Evolutionary conservation across 257 asterid species (phyloP).

Genomic region (Avicennia marina): DNA sequence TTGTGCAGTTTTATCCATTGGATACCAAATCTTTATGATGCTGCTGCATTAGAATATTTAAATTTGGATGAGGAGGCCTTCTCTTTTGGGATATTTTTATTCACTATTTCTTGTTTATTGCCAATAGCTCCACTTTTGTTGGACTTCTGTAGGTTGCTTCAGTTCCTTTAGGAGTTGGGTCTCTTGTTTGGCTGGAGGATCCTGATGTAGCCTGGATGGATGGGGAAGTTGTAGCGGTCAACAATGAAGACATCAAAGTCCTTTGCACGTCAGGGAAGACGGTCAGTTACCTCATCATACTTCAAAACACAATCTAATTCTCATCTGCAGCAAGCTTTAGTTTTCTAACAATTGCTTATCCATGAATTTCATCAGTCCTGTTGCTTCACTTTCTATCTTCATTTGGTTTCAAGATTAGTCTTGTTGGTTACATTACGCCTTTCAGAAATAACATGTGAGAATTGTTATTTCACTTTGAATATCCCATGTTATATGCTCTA

Average conservation of each 20-base stretch:
- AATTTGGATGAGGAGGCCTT: neutral
- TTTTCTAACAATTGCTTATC: neutral
- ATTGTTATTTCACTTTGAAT: too few species aligned
- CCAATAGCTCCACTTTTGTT: neutral
- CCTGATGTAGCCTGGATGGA: conserved; percentile 89
- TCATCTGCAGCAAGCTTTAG: too few species aligned
- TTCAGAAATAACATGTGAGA: too few species aligned
- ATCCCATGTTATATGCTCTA: too few species aligned
- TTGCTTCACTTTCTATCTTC: too few species aligned
- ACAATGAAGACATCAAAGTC: conserved; percentile 65
- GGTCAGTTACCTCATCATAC: conserved; percentile 39
- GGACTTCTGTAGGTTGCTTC: conserved; percentile 66
- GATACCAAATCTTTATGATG: conserved; percentile 11
- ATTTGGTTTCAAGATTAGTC: too few species aligned
- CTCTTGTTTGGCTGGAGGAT: conserved; percentile 98
- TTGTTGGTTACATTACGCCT: too few species aligned
- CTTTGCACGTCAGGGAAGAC: conserved; percentile 84
- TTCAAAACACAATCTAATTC: too few species aligned
- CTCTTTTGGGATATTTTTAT: neutral
- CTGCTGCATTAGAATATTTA: neutral
- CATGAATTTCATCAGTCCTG: neutral
- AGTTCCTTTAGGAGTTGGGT: conserved; percentile 70
- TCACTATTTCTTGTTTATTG: neutral
- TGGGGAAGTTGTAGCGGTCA: conserved; percentile 83
- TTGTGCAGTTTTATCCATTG: neutral